A percentile compares a stretch with the other conserved stretches of the same genome.
phyloP scores from a whole-genome alignment of 331 rosid species.

The Malus hybrid region DNA sequence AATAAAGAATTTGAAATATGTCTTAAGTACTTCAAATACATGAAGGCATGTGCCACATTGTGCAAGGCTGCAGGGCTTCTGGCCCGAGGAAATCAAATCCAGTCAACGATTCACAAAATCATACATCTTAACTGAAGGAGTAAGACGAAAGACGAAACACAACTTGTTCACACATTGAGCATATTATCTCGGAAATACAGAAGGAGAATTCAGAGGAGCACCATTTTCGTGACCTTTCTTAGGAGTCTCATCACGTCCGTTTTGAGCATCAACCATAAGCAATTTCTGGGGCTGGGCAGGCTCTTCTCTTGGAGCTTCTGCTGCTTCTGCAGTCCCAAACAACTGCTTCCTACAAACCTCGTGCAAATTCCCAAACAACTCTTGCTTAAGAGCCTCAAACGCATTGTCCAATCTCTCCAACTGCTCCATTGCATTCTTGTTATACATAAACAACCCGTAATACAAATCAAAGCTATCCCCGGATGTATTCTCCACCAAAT shows the following conservation, averaged over 20 bases:
- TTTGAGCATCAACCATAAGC: background rate
- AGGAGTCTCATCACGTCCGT: background rate
- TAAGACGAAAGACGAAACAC: background rate
- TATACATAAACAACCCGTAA: constrained; percentile 15
- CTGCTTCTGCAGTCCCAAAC: background rate
- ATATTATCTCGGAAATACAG: background rate
- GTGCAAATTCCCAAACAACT: constrained; percentile 7
- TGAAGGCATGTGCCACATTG: background rate
- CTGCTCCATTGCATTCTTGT: constrained; percentile 17
- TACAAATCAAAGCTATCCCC: constrained; percentile 23
- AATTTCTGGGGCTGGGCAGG: background rate
- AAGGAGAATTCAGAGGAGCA: background rate
- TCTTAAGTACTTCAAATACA: background rate
- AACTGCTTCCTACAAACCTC: constrained; percentile 10
- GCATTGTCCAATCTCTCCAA: constrained; percentile 16
- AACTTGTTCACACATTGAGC: background rate
- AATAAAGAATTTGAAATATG: background rate
- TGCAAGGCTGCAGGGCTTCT: background rate
- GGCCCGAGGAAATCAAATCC: background rate
- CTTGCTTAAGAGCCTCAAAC: constrained; percentile 12
- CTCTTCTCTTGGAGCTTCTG: background rate
- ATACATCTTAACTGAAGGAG: background rate
- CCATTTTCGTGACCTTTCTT: background rate
- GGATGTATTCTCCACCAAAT: constrained; percentile 7
- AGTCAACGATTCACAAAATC: background rate